These are phyloP conservation scores for Trichoderma oligosporum DNA, from an alignment of 2,329 filamentous ascomycete species.

Conservation along the genomic window DNA sequence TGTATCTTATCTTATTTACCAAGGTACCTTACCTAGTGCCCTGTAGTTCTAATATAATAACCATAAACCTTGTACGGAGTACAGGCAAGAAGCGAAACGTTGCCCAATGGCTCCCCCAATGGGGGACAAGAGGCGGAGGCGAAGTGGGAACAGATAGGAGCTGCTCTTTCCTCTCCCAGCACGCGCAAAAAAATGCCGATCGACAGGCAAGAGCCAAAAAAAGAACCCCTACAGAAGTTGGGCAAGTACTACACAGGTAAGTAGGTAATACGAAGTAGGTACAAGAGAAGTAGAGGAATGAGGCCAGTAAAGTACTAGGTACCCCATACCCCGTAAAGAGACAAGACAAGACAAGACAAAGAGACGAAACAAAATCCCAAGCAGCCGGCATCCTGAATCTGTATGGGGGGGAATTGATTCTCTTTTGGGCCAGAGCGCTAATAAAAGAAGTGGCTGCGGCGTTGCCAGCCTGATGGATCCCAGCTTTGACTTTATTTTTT, in stretches of 20 bases:
- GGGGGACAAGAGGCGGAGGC: not conserved
- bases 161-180: not conserved
- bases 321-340: no score
- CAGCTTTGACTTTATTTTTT: not conserved
- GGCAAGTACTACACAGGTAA: no score
- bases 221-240: no score
- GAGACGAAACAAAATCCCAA: no score
- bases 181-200: constrained; percentile 16
- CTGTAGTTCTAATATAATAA: constrained; percentile 11
- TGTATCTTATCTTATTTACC: no score
- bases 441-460: not conserved
- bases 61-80: constrained; percentile 18
- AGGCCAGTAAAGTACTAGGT: no score
- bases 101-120: not conserved
- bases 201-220: constrained; percentile 3
- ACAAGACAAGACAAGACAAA: no score
- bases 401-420: no score
- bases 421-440: not conserved
- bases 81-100: not conserved
- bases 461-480: not conserved
- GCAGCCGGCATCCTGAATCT: no score
- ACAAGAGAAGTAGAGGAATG: no score
- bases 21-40: not conserved
- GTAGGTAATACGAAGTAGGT: no score
- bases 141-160: constrained; percentile 15